A percentile compares a stretch with the other conserved stretches of the same genome.
These are phyloP conservation scores for Flaveria robusta DNA, from an alignment of 129 eudicot species.

Conservation along the genomic window DNA sequence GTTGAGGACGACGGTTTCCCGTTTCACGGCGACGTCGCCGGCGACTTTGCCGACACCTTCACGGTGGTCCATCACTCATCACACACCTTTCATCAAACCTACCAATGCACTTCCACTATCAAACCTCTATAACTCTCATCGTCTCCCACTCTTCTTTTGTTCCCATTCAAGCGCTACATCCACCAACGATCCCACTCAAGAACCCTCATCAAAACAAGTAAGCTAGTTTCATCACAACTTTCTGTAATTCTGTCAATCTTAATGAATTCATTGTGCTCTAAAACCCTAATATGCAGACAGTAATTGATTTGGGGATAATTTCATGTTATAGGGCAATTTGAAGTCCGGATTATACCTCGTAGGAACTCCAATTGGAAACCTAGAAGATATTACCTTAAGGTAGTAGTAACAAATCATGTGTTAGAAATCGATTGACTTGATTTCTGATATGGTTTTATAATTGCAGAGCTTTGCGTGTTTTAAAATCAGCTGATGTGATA, in stretches of 20 bases:
- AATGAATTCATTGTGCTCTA: neutral
- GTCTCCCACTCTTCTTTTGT: neutral
- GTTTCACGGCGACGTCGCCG: neutral
- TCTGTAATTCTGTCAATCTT: neutral
- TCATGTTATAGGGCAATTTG: conserved; percentile 51
- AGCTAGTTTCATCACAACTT: neutral
- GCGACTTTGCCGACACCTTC: neutral
- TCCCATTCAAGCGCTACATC: neutral
- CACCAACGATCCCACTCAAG: neutral
- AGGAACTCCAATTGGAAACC: conserved; percentile 90
- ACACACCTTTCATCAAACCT: neutral
- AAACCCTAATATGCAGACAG: neutral
- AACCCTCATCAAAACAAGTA: conserved; percentile 58
- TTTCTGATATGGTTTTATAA: neutral
- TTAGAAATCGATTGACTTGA: neutral
- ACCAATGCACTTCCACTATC: neutral
- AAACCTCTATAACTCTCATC: neutral
- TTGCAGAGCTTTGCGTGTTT: conserved; percentile 75
- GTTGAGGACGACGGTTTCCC: neutral
- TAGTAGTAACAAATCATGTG: neutral
- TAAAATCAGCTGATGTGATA: conserved; percentile 85
- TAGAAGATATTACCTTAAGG: conserved; percentile 87
- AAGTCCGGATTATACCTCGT: conserved; percentile 80
- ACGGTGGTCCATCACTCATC: neutral
- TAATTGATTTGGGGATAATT: conserved; percentile 12